Evolutionary conservation across 2,329 filamentous ascomycete species (phyloP).

Genomic region (Penicillium hesseltinei): DNA sequence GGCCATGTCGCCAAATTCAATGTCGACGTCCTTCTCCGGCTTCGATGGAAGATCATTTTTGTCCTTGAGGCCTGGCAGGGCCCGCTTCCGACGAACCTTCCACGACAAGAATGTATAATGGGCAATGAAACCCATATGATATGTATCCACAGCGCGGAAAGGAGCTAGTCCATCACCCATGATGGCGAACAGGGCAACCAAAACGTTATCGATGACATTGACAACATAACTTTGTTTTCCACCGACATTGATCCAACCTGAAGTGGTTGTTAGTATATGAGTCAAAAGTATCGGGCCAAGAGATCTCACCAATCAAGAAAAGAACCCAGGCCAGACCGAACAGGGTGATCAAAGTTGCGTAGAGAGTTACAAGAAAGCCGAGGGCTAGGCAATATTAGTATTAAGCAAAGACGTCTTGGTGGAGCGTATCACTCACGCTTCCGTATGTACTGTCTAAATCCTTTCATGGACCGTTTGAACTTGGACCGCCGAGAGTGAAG

Average conservation of each 20-base stretch:
- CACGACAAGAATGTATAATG: constrained; percentile 68
- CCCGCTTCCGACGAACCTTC: constrained; percentile 61
- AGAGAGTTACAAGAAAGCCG: constrained; percentile 79
- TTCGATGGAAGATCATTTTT: constrained; percentile 65
- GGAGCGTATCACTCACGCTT: constrained; percentile 54
- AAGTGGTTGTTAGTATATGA: not conserved
- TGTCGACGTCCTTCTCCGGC: constrained; percentile 44
- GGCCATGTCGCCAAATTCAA: constrained; percentile 44
- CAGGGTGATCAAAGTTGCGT: constrained; percentile 76
- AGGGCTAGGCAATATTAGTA: constrained; percentile 51
- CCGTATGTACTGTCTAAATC: constrained; percentile 75
- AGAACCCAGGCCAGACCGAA: constrained; percentile 87
- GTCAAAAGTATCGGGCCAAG: not conserved
- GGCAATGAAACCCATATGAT: constrained; percentile 81
- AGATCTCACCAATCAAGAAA: constrained; percentile 69
- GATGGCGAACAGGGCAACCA: constrained; percentile 68
- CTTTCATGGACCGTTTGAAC: constrained; percentile 75
- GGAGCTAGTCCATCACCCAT: constrained; percentile 70
- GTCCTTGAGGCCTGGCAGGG: constrained; percentile 62
- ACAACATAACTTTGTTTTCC: constrained; percentile 67
- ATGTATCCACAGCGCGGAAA: constrained; percentile 77
- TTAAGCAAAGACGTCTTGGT: not conserved
- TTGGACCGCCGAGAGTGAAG: constrained; percentile 75
- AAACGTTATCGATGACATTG: constrained; percentile 68
- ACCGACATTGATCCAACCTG: constrained; percentile 77